Base-by-base conservation (phyloP, 192 early-diverging fungal species). In the Entomortierella lignicola region DNA sequence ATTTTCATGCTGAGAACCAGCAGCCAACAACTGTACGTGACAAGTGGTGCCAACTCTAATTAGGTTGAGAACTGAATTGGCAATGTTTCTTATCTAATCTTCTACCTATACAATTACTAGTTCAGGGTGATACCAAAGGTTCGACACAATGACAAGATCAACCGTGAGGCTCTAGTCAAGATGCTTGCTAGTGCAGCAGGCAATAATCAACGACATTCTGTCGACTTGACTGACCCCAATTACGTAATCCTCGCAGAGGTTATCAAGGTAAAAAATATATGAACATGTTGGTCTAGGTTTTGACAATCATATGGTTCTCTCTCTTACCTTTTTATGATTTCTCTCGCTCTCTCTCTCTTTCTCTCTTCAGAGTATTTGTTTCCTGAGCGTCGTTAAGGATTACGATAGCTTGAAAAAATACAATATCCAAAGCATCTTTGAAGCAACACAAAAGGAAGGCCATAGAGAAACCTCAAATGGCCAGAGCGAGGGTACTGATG, bases 221-320 rank as follows among this genome's bases (percentile, higher is more conserved):
- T 91, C 8, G 82, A 89, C 51, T 67, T 91, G 58, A 81, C 65
- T 15, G 60, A 87, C 8, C 89, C 90, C 0, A 65, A 83, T n/a
- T 80, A 84, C 2, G 75, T 80, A 8, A 80, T 91, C 27, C 77
- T 91, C 29, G 85, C 85, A 10, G 90, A 91, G 60, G 74, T 91
- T 5, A 83, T 87, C 52, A 88, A 88, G 84, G 88, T 86, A 77
- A 10, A 10, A 37, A 37, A 4, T 7, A 37, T n/a, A n/a, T n/a
- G n/a, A n/a, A n/a, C n/a, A n/a, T n/a, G n/a, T n/a, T n/a, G n/a
- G n/a, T n/a, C n/a, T n/a, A n/a, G n/a, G n/a, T n/a, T n/a, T n/a
- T 37, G 34, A 37, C 10, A 37, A 37, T 37, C 34, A 37, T 37
- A 37, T 37, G 34, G 34, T 37, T 37, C 10, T 4, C 34, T n/a